phyloP scores from a whole-genome alignment of 768 basidiomycete species.

The Tremella yokohamensis region DNA sequence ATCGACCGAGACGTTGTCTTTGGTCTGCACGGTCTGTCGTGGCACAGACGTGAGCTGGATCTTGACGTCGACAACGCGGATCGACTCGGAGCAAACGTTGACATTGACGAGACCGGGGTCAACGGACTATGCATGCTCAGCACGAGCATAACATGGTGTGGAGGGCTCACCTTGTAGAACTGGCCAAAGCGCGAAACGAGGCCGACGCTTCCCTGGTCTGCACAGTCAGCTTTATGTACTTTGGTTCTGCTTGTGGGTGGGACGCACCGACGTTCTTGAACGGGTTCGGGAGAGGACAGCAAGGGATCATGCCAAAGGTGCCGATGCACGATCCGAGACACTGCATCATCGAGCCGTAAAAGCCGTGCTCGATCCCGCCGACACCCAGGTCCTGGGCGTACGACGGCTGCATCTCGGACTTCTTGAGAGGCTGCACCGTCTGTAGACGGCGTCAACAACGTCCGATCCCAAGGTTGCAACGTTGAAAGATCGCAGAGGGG shows the following conservation, averaged over 20 bases:
- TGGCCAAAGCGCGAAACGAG: constrained; percentile 89
- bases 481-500: not conserved
- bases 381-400: constrained; percentile 85
- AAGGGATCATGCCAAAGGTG: constrained; percentile 70
- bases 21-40: constrained; percentile 69
- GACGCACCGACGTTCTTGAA: constrained; percentile 57
- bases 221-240: too few species aligned
- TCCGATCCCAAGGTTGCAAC: not conserved
- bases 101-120: constrained; percentile 88
- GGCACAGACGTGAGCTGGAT: constrained; percentile 71
- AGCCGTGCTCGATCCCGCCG: constrained; percentile 67
- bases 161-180: constrained; percentile 66
- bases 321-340: constrained; percentile 67
- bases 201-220: constrained; percentile 41
- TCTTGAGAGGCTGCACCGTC: constrained; percentile 42
- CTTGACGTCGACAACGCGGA: constrained; percentile 87
- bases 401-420: constrained; percentile 63
- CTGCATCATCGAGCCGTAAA: constrained; percentile 79
- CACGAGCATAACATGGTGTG: not conserved
- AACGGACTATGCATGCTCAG: constrained; percentile 57
- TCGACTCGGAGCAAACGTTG: constrained; percentile 87
- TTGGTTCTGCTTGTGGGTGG: too few species aligned
- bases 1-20: constrained; percentile 93
- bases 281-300: constrained; percentile 59
- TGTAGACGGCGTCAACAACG: constrained; percentile 7